Evolutionary conservation across 495 filamentous ascomycete genomes (phyloP), one percentile per base, ranked within the genome.

Genomic region (Trichoderma asperelloides): DNA sequence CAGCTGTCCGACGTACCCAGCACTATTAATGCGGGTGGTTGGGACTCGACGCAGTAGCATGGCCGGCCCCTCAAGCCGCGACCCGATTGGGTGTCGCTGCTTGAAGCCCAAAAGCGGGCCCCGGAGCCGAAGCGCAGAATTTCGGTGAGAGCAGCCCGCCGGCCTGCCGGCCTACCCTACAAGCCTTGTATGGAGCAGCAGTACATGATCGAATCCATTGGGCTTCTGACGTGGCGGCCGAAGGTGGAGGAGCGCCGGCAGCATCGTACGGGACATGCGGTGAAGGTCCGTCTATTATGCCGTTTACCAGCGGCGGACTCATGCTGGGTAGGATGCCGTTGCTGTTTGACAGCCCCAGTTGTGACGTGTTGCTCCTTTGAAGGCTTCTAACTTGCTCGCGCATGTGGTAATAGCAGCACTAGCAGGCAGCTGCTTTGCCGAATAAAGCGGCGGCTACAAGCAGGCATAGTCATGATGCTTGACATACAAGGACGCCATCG

Each of bases 181-280:
- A 60, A 9, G 55, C 11, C 33, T 37, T 7, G 9, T 37, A 30
- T 18, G 23, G 11, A 28, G 55, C 16, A 21, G 47, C 47, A 9
- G 18, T n/a, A 51, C 47, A 23, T 51, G 18, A n/a, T 51, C 16
- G 18, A 21, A 9, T 30, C 55, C 55, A 30, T 60, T 30, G 23
- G 55, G 55, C 55, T 60, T 60, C 55, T 60, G 55, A 60, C 55
- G 55, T 60, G 55, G 55, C 55, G 23, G 55, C 23, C 55, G 55
- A 23, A n/a, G 47, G 55, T 60, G 55, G 55, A 60, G 55, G 55
- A 47, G 15, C 43, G 55, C 55, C 55, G 55, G 55, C 55, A 30
- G 27, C 55, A 60, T 60, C 55, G 23, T 28, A 21, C 27, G 55
- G 55, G 55, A 60, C 55, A 60, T 60, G 55, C 55, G 55, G 55